phyloP scores from a whole-genome alignment of 2,329 filamentous ascomycete species.

The Pseudogymnoascus sp. region DNA sequence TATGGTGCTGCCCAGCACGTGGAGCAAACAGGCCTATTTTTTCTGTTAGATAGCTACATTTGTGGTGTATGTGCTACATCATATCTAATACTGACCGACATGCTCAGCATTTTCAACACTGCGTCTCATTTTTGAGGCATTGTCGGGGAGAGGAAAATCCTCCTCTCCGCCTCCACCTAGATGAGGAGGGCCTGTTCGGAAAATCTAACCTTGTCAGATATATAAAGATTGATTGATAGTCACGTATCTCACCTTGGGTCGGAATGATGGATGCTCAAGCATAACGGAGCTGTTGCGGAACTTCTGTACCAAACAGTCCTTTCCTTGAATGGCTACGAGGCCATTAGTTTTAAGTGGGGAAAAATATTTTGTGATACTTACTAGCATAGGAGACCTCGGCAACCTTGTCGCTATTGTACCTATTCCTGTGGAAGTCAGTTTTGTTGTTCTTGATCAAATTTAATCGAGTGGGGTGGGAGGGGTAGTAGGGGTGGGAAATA shows the following conservation, averaged over 20 bases:
- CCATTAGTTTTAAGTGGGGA: constrained; percentile 25
- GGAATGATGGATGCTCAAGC: constrained; percentile 73
- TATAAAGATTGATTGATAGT: constrained; percentile 33
- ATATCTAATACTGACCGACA: constrained; percentile 53
- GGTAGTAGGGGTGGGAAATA: background rate
- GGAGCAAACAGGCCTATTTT: constrained; percentile 69
- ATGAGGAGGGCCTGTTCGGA: constrained; percentile 42
- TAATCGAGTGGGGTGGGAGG: constrained; percentile 5
- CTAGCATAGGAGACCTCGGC: constrained; percentile 95
- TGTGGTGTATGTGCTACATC: background rate
- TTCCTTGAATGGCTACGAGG: constrained; percentile 73
- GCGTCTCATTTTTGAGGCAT: constrained; percentile 78
- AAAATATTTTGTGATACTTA: constrained; percentile 39
- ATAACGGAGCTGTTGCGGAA: constrained; percentile 97
- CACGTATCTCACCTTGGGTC: constrained; percentile 62
- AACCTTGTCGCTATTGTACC: constrained; percentile 76
- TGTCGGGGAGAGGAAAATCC: constrained; percentile 71
- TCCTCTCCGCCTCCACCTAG: constrained; percentile 62
- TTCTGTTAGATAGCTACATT: constrained; percentile 15
- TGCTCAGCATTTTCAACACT: constrained; percentile 83
- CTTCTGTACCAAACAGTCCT: constrained; percentile 84
- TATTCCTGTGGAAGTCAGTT: constrained; percentile 52
- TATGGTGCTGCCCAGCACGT: constrained; percentile 64
- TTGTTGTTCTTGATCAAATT: background rate
- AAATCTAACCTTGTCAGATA: constrained; percentile 47